phyloP scores from a whole-genome alignment of 1,284 basidiomycete genomes.

The Tilletiaria anomala region DNA sequence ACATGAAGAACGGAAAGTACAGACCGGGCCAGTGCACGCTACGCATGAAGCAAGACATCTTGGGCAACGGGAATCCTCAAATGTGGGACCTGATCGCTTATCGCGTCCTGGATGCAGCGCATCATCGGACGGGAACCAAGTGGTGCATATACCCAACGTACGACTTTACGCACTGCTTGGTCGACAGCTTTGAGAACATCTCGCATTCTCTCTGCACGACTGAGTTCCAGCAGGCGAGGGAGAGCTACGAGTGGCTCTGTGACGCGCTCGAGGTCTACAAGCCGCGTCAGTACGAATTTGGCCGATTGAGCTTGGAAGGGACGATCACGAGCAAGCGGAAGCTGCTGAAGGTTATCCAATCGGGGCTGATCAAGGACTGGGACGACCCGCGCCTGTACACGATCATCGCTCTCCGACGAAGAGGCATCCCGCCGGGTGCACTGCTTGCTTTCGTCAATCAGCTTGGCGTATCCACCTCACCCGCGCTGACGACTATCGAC shows the following conservation, averaged over 20 bases:
- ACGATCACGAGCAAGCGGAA: slow-evolving; percentile 97
- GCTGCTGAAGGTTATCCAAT: slow-evolving; percentile 73
- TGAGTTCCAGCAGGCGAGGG: slow-evolving; percentile 90
- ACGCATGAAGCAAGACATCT: slow-evolving; percentile 93
- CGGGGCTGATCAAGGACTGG: slow-evolving; percentile 77
- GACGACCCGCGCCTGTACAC: slow-evolving; percentile 98
- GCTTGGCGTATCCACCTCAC: slow-evolving; percentile 70
- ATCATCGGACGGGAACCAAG: slow-evolving; percentile 81
- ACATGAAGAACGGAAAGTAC: slow-evolving; percentile 84
- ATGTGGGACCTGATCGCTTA: slow-evolving; percentile 99
- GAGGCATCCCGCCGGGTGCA: slow-evolving; percentile 89
- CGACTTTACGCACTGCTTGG: slow-evolving; percentile 96
- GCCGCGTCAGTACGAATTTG: slow-evolving; percentile 95
- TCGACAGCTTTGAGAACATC: slow-evolving; percentile 98
- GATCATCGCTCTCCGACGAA: slow-evolving; percentile 79
- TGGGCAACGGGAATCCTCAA: slow-evolving; percentile 76
- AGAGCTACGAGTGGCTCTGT: slow-evolving; percentile 98
- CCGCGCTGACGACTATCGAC: slow-evolving; percentile 56
- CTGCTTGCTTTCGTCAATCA: slow-evolving; percentile 82
- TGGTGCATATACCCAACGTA: slow-evolving; percentile 88
- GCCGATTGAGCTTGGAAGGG: slow-evolving; percentile 80
- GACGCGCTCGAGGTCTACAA: slow-evolving; percentile 93
- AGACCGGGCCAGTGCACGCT: slow-evolving; percentile 77
- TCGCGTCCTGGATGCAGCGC: slow-evolving; percentile 73
- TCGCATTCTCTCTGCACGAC: slow-evolving; percentile 94